Evolutionary conservation across 1,284 basidiomycete genomes (phyloP).

Genomic region (Fomes fomentarius): DNA sequence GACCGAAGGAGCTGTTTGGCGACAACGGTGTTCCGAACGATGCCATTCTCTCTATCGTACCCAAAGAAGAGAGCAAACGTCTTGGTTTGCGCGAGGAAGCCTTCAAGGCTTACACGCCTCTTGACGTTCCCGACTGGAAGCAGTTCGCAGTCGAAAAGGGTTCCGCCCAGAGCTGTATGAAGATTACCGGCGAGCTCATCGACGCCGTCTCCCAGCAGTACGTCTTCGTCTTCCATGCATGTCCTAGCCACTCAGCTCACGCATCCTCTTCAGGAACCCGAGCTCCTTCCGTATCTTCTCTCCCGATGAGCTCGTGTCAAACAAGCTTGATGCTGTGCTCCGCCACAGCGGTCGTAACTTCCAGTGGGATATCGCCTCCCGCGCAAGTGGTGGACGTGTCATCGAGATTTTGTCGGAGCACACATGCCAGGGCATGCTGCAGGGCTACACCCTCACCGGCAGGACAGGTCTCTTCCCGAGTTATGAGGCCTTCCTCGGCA

Average conservation of each 20-base stretch:
- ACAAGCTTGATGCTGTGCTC: slow-evolving; percentile 84
- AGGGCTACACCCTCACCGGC: slow-evolving; percentile 84
- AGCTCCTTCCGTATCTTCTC: slow-evolving; percentile 85
- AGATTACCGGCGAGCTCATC: slow-evolving; percentile 65
- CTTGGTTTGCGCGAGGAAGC: slow-evolving; percentile 71
- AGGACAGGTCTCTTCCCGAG: slow-evolving; percentile 85
- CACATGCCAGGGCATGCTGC: slow-evolving; percentile 86
- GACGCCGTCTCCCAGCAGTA: slow-evolving; percentile 60
- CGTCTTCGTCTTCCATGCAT: slow-evolving; percentile 23
- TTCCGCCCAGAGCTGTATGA: slow-evolving; percentile 76
- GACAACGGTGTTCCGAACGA: slow-evolving; percentile 51
- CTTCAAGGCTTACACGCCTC: slow-evolving; percentile 63
- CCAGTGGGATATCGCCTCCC: slow-evolving; percentile 75
- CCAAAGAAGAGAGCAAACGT: slow-evolving; percentile 53
- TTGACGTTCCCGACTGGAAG: slow-evolving; percentile 72
- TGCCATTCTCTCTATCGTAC: slow-evolving; percentile 61
- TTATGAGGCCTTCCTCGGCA: slow-evolving; percentile 87
- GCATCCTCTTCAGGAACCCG: slow-evolving; percentile 56
- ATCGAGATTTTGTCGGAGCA: slow-evolving; percentile 90
- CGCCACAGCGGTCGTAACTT: slow-evolving; percentile 71
- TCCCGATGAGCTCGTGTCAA: slow-evolving; percentile 90
- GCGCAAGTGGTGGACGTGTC: slow-evolving; percentile 74
- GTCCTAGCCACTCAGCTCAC: slow-evolving; percentile 1
- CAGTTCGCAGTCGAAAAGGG: slow-evolving; percentile 56
- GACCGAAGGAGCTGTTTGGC: slow-evolving; percentile 64